Base-by-base conservation (phyloP, 345 rosid genomes). In the Salix purpurea region DNA sequence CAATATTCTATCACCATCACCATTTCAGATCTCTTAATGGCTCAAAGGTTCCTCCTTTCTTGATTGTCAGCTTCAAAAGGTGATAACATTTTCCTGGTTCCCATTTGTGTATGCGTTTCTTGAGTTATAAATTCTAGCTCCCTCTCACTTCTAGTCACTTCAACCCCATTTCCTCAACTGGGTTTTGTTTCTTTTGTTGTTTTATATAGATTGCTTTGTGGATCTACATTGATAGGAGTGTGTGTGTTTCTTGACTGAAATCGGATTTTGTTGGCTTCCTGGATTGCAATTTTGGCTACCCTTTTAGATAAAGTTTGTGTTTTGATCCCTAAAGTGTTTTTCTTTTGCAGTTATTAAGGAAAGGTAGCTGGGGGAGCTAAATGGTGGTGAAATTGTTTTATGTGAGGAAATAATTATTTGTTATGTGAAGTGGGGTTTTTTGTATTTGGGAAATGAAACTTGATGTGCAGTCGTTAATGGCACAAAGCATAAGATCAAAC, bases 401-500 rank as follows among this genome's bases (percentile, higher is more conserved):
- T 58, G 1, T 11, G 64, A n/a, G 28, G 5, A 58, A 9, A 12
- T 13, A 26, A 58, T 58, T 58, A 9, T n/a, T 23, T n/a, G 28
- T 23, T 23, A 58, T 23, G 64, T 23, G 28, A 58, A 23, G 64
- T 9, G 13, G 14, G 62, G 13, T 56, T n/a, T n/a, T 9, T 56
- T n/a, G 62, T 56, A 24, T 56, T n/a, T 56, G 54, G 52, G 46
- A 65, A 69, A 78, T 85, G 88, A 80, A 82, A 75, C 79, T 81
- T 74, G 84, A 85, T 61, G 34, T 75, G 65, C 80, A 77, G 69
- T 61, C 81, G 34, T 74, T 76, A 11, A 84, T 85, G 90, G 89
- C 89, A 5, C 89, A 86, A 52, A 88, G 92, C 77, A 74, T 84
- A 70, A 83, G 90, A 82, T 58, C 86, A 68, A 83, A 80, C 73